These are phyloP conservation scores for Toxicodendron radicans DNA, from an alignment of 345 rosid genomes.

Conservation along the genomic window DNA sequence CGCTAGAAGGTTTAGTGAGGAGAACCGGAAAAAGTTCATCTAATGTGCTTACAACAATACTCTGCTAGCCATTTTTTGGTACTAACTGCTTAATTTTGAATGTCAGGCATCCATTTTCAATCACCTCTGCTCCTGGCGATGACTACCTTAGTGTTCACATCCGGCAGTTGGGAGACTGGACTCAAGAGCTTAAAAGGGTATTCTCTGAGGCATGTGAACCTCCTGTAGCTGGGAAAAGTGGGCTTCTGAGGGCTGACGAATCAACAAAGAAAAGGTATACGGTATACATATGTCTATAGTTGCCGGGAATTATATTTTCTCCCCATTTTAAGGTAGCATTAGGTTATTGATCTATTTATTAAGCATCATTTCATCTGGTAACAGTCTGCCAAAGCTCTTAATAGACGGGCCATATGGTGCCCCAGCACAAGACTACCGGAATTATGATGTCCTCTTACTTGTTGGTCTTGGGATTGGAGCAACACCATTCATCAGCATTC, in stretches of 20 bases:
- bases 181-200: slow-evolving; percentile 84
- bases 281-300: background rate
- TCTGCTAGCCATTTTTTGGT: too few species aligned
- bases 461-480: slow-evolving; percentile 99
- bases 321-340: background rate
- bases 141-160: slow-evolving; percentile 93
- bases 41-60: background rate
- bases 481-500: slow-evolving; percentile 95
- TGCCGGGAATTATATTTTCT: background rate
- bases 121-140: slow-evolving; percentile 96
- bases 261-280: slow-evolving; percentile 74
- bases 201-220: slow-evolving; percentile 86
- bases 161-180: slow-evolving; percentile 96
- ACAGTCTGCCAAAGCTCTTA: slow-evolving; percentile 89
- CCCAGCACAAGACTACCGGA: slow-evolving; percentile 90
- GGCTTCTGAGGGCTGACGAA: slow-evolving; percentile 97
- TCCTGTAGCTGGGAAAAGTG: slow-evolving; percentile 86
- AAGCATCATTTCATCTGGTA: slow-evolving; percentile 15
- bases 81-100: background rate
- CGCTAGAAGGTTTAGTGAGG: background rate
- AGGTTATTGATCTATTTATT: background rate
- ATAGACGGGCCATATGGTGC: slow-evolving; percentile 99
- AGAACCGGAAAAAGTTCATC: background rate
- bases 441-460: slow-evolving; percentile 84
- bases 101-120: slow-evolving; percentile 98